Evolutionary conservation across 2,329 filamentous ascomycete species (phyloP), one percentile per base, ranked within the genome.

Genomic region (Alternaria tenuissima): DNA sequence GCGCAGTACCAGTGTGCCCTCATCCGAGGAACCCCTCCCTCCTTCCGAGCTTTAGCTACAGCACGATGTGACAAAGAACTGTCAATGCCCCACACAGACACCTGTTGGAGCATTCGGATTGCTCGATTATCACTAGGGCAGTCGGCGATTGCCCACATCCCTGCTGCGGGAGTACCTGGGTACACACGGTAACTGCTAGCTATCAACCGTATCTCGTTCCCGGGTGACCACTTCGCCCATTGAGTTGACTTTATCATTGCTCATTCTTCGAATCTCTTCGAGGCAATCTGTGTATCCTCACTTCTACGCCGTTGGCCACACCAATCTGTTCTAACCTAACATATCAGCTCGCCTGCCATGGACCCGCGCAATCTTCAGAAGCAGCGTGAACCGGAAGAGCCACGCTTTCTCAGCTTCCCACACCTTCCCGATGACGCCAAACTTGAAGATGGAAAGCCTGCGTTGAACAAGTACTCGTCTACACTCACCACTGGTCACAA

Each of bases 401-500:
- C 77, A 7, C 76, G 78, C 49, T 89, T 87, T 68, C 82, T 89
- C 63, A 79, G 84, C 63, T 89, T 89, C 70, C 83, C 83, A 52
- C 82, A 84, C 68, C 81, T 85, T 20, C 83, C 82, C 62, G 83
- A 83, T 63, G 83, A 83, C 64, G 84, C 78, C 69, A 83, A 81
- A 59, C 83, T 81, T 55, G 75, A 79, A 56, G 83, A 89, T 78
- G 88, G 88, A 53, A 85, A 85, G 65, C 84, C 82, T n/a, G 85
- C 85, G 20, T 82, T 98, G 66, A 98, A 98, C 81, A 88, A 91
- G 62, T 96, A 92, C 86, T 97, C 93, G 5, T 88, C 92, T 18
- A 89, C 87, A 44, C 81, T 97, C 61, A 98, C 94, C 11, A 88
- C 87, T 57, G 91, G 86, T 57, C 92, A 97, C 88, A 93, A 97